Base-by-base conservation (phyloP, 2,329 filamentous ascomycete species). In the Aureobasidium melanogenum region DNA sequence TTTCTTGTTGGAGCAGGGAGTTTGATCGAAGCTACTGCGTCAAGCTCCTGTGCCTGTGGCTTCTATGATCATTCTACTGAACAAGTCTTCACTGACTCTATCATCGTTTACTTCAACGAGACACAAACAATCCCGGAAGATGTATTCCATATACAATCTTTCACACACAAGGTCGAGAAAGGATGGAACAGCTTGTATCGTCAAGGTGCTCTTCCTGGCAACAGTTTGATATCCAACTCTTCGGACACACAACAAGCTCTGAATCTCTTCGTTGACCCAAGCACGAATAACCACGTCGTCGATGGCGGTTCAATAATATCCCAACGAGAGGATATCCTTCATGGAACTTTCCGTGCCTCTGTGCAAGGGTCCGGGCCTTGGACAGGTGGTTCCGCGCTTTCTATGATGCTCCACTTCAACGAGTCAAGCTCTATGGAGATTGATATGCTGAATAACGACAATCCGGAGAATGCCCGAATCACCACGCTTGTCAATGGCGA, bases 31-130 rank as follows among this genome's bases (percentile, higher is more conserved):
- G 39, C 26, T 30, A n/a, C 14, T 22, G 26, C 38, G 24, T 36
- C 52, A 17, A 7, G 32, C 14, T 34, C 28, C 59, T 81, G 79
- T 63, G 69, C 72, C 26, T 81, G 79, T 64, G 79, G 79, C 9
- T 81, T 76, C 61, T 74, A 74, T 61, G 77, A 81, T 63, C 62
- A 66, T 1, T 63, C 66, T 10, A 75, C 74, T 1, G 66, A 71
- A 7, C 65, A 72, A 17, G 63, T 78, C 17, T 80, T 75, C 63
- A 81, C 78, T 0, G 78, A 81, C 50, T 75, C 75, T 5, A 72
- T 78, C 28, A 77, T 81, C 54, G 70, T 77, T 5, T 81, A 80
- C 68, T 81, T 81, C 72, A 81, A 81, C 65, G 79, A 80, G 63
- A 77, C 77, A 4, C 65, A 66, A 10, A 68, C 57, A 12, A 60